Base-by-base conservation (phyloP, 192 early-diverging fungal genomes). In the Chytriomyces confervae region DNA sequence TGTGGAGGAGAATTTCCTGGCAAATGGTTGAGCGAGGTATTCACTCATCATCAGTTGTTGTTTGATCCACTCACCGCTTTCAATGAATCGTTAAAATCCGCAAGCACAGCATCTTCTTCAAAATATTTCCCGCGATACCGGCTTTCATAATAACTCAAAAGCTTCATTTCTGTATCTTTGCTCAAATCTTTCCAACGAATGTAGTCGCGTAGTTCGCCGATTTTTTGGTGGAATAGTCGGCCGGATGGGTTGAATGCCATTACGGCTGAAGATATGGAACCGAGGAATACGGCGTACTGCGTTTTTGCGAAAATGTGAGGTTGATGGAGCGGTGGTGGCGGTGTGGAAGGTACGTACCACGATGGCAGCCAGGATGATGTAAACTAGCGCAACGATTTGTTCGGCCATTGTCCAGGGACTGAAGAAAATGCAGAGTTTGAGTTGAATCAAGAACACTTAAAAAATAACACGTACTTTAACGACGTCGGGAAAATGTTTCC, bases 201-300 rank as follows among this genome's bases (percentile, higher is more conserved):
- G 66, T 82, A 85, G 60, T 85, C 82, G 77, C 62, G 5, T 13
- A 81, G 51, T 49, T 81, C 78, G 24, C 82, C 80, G 75, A 81
- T 68, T 61, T 81, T 81, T 49, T 79, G 78, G 13, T n/a, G 8
- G 71, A 50, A 79, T 8, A 79, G 46, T 5, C 71, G 61, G 23
- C 66, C 78, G 18, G 62, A 66, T 29, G 78, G 73, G 62, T 78
- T 70, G 46, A 78, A 51, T 16, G 66, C 23, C 11, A 78, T 23
- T 7, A 47, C 47, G 6, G 50, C 67, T 8, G 77, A 69, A 6
- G 77, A 78, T 45, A 78, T 66, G 27, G 36, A 46, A n/a, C 77
- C 77, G 29, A 78, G 66, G 57, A 78, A 57, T 10, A 45, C 61
- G 8, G 67, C 77, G 49, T 78, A 78, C 50, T 72, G 62, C 10